Conservation (phyloP, 2,329 filamentous ascomycete genomes). For the Alternaria longipes region DNA sequence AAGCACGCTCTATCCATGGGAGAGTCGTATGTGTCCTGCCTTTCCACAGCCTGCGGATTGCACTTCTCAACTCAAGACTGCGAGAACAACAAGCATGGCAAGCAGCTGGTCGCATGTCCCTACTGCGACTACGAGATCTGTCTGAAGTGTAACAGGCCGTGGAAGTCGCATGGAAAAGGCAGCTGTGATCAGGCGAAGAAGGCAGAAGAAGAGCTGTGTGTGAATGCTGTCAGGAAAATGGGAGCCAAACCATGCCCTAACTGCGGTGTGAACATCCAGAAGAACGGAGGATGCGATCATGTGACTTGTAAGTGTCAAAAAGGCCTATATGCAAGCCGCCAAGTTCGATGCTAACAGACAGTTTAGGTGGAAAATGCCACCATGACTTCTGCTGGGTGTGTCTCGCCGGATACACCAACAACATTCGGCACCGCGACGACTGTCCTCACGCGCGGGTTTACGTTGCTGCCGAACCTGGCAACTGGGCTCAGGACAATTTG, state of each 20-base stretch:
- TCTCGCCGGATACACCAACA: slow-evolving; percentile 14
- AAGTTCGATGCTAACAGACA: background rate
- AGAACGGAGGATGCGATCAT: slow-evolving; percentile 39
- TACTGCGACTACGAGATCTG: slow-evolving; percentile 34
- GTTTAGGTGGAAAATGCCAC: slow-evolving; percentile 23
- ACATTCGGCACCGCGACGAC: slow-evolving; percentile 10
- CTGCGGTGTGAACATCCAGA: slow-evolving; percentile 38
- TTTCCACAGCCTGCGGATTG: slow-evolving; percentile 28
- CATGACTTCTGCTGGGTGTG: slow-evolving; percentile 38
- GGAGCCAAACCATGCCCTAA: slow-evolving; percentile 40
- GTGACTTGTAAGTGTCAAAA: slow-evolving; percentile 32
- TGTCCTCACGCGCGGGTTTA: slow-evolving; percentile 21
- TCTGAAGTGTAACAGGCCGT: slow-evolving; percentile 32
- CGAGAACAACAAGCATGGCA: background rate
- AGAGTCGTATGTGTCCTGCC: slow-evolving; percentile 29
- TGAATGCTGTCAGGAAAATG: slow-evolving; percentile 26
- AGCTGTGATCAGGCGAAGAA: slow-evolving; percentile 27
- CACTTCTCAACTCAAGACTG: slow-evolving; percentile 39
- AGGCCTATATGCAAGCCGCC: background rate
- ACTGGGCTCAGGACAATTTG: slow-evolving; percentile 19
- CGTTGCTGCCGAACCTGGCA: slow-evolving; percentile 24
- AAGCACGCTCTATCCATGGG: slow-evolving; percentile 23
- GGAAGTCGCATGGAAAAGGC: slow-evolving; percentile 19
- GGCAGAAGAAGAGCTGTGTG: slow-evolving; percentile 28
- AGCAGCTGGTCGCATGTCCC: slow-evolving; percentile 32